Evolutionary conservation across 140 eudicot species (phyloP).

Genomic region (Anethum foeniculum): DNA sequence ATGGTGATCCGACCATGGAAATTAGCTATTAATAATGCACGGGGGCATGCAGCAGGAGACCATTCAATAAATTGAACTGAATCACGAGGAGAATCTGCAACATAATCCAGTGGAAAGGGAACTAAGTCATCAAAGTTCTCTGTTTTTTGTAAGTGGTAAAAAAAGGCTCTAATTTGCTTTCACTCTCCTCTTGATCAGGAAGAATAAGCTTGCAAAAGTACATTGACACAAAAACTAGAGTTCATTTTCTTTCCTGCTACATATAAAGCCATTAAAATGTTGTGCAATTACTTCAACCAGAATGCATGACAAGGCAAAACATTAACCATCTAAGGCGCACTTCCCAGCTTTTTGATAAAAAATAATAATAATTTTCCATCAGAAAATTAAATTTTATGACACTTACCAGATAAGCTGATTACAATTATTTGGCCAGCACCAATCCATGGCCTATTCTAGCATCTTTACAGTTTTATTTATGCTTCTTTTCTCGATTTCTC

Average conservation of each 20-base stretch:
- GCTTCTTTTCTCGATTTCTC: not conserved
- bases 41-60: constrained; percentile 93
- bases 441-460: not conserved
- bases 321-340: not conserved
- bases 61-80: constrained; percentile 98
- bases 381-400: not conserved
- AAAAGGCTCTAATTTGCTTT: not conserved
- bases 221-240: not conserved
- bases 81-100: constrained; percentile 94
- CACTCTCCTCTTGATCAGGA: not conserved
- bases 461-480: not conserved
- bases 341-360: not conserved
- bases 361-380: not conserved
- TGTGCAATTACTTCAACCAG: not conserved
- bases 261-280: not conserved
- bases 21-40: constrained; percentile 82
- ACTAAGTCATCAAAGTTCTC: constrained; percentile 2
- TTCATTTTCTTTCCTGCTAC: not conserved
- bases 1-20: constrained; percentile 91
- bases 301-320: not conserved
- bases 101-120: not conserved
- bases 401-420: not conserved
- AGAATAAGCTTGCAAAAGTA: not conserved
- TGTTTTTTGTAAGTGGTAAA: not conserved
- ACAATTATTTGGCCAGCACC: not conserved